Base-by-base conservation (phyloP, 2,329 filamentous ascomycete genomes). In the Chrysoporthe cubensis region DNA sequence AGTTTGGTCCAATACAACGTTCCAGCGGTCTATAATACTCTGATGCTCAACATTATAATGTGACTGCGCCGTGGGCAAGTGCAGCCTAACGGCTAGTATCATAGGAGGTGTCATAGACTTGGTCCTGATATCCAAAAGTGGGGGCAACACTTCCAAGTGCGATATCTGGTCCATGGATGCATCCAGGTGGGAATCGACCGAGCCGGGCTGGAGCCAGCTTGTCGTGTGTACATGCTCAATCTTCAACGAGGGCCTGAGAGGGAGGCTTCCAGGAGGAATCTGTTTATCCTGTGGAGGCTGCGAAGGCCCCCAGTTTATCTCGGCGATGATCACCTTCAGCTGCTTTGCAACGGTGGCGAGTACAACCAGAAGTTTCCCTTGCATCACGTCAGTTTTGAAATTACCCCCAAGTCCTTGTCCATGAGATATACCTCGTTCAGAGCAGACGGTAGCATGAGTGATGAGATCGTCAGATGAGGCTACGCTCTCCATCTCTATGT, bases 21-120 rank as follows among this genome's bases (percentile, higher is more conserved):
- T 90, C 95, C 95, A 98, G 70, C 91, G 87, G 71, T 93, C 90
- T 70, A 98, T 84, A 52, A 94, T 86, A 72, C 90, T 97, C 72
- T 91, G 88, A 0, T 87, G 82, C 43, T 89, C 87, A 71, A 90
- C 88, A 54, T 85, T 84, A 64, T 86, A 89, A 42, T 89, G 84
- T 42, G 84, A 84, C 71, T 81, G 83, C 66, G 82, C 80, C 71
- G 79, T 78, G 65, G 84, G 85, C 64, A 85, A 78, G 74, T 85
- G 86, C 11, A 91, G 91, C 69, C 93, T 93, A 42, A 94, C 85
- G 0, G 91, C 90, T 44, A 97, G 77, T 26, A 97, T 83, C 48
- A 90, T 87, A 0, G 89, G 87, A 46, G 86, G 81, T 64, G 76
- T 81, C 70, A 80, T 84, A 48, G 85, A 84, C 72, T 88, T 85